Conservation (phyloP, 2,329 filamentous ascomycete genomes). For the Epicoccum nigrum region DNA sequence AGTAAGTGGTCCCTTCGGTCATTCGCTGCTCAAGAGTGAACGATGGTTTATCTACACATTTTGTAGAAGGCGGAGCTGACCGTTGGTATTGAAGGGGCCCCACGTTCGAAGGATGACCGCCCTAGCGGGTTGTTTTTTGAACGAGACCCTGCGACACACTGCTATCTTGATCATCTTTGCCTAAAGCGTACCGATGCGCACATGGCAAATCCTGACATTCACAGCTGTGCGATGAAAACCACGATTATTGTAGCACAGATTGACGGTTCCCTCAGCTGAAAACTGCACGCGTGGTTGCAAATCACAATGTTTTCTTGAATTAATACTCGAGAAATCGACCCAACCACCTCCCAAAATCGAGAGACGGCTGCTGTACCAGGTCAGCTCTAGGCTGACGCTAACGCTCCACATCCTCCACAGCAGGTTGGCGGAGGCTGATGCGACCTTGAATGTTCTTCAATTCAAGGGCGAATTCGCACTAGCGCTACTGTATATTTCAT, state of each 20-base stretch:
- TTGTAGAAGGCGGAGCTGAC: neutral
- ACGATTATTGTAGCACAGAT: neutral
- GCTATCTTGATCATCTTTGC: constrained; percentile 18
- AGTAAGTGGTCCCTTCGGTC: neutral
- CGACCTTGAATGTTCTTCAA: constrained; percentile 2
- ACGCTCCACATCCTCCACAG: constrained; percentile 10
- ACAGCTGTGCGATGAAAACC: neutral
- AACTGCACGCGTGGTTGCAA: too few relatives aligned
- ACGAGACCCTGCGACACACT: constrained; percentile 11
- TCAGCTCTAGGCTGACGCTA: constrained; percentile 12
- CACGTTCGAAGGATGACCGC: neutral
- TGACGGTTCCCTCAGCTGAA: too few relatives aligned
- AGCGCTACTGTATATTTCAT: constrained; percentile 29
- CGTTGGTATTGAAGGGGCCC: constrained; percentile 4
- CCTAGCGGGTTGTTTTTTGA: constrained; percentile 6
- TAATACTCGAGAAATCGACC: neutral
- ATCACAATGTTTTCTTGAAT: too few relatives aligned
- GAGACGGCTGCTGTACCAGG: constrained; percentile 6
- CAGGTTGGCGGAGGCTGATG: constrained; percentile 20
- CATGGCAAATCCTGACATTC: constrained; percentile 10
- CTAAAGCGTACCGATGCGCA: constrained; percentile 12
- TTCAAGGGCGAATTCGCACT: constrained; percentile 21
- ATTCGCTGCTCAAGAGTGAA: neutral
- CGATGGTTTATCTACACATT: too few relatives aligned
- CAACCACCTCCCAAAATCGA: neutral